Evolutionary conservation across 768 basidiomycete genomes (phyloP).

Genomic region (Amylocystis lapponica): DNA sequence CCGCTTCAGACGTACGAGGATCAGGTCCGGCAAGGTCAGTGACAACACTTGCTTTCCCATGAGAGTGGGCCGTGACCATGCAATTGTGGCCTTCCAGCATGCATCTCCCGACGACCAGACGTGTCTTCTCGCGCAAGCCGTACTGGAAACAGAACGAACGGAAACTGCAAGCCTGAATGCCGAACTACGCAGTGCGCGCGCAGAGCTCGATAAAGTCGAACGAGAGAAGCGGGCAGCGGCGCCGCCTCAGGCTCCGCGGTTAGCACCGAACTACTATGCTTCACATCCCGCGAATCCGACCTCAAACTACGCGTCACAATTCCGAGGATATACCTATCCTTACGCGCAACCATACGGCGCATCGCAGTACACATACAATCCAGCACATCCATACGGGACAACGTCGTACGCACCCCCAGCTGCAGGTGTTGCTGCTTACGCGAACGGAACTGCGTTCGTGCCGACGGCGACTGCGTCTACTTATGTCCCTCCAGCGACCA

Average conservation of each 20-base stretch:
- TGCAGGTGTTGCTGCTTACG: no score
- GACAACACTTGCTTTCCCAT: no score
- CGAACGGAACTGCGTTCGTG: no score
- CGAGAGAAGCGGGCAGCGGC: constrained; percentile 55
- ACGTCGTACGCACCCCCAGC: constrained; percentile 6
- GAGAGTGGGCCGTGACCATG: no score
- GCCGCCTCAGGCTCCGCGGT: constrained; percentile 11
- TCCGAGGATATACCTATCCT: constrained; percentile 21
- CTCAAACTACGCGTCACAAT: constrained; percentile 18
- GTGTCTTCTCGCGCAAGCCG: constrained; percentile 55
- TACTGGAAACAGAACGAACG: constrained; percentile 60
- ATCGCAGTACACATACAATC: constrained; percentile 19
- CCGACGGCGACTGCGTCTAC: constrained; percentile 1
- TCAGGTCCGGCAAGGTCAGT: constrained; percentile 53
- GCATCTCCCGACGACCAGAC: constrained; percentile 56
- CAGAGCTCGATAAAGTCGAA: constrained; percentile 63
- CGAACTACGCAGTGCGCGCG: constrained; percentile 56
- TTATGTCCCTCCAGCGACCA: constrained; percentile 1
- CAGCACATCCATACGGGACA: constrained; percentile 9
- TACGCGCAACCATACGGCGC: constrained; percentile 20
- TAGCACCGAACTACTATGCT: constrained; percentile 9
- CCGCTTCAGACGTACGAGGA: constrained; percentile 51
- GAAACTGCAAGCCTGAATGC: constrained; percentile 51
- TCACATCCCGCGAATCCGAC: constrained; percentile 29
- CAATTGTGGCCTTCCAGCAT: constrained; percentile 37